phyloP scores from a whole-genome alignment of 805 yeast species.

The Myxozyma mucilagina region DNA sequence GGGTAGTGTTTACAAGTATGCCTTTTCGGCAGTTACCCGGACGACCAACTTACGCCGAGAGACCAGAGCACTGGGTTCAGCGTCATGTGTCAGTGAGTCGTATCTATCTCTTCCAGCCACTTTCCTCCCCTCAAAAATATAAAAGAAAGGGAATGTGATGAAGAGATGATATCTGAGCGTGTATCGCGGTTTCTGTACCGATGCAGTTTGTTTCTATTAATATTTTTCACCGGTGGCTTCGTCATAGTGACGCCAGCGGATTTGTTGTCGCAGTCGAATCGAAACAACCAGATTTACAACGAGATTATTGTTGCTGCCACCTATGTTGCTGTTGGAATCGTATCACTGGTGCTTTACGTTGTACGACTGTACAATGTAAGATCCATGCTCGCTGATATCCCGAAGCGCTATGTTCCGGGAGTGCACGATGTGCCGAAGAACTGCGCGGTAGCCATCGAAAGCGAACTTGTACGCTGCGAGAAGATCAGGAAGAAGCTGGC shows the following conservation, averaged over 20 bases:
- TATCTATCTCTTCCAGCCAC: too few relatives aligned
- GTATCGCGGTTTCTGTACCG: constrained; percentile 34
- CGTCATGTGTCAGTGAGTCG: too few relatives aligned
- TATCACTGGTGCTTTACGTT: constrained; percentile 54
- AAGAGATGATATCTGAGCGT: neutral
- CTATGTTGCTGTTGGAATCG: constrained; percentile 58
- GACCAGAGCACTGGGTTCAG: too few relatives aligned
- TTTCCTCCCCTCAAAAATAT: too few relatives aligned
- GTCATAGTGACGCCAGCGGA: constrained; percentile 77
- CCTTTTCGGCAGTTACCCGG: too few relatives aligned
- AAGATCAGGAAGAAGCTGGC: constrained; percentile 45
- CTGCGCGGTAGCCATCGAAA: constrained; percentile 45
- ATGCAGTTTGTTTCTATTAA: constrained; percentile 37
- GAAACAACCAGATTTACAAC: constrained; percentile 69
- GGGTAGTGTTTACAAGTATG: too few relatives aligned
- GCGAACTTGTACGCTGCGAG: constrained; percentile 48
- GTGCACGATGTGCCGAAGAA: constrained; percentile 58
- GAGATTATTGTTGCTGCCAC: constrained; percentile 78
- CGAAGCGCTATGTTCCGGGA: constrained; percentile 72
- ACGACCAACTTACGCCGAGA: too few relatives aligned
- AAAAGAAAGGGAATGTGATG: neutral
- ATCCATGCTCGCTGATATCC: constrained; percentile 69
- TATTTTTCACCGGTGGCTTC: constrained; percentile 51
- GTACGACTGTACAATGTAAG: constrained; percentile 60
- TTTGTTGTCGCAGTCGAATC: constrained; percentile 62